Conservation (phyloP, 2,329 filamentous ascomycete species). For the Trichoderma brevicompactum region DNA sequence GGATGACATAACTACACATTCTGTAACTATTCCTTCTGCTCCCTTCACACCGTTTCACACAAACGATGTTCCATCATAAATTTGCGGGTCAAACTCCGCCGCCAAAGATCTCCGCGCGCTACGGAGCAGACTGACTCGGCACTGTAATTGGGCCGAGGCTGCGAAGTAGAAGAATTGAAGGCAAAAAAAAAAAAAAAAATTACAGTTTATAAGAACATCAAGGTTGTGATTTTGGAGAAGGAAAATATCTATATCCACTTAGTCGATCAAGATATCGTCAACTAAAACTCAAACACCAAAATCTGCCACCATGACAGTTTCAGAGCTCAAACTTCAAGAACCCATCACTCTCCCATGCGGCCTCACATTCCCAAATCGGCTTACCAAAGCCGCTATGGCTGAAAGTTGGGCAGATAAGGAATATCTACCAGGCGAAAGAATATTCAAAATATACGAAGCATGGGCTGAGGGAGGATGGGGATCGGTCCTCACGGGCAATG, state of each 20-base stretch:
- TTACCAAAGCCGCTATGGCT: constrained; percentile 57
- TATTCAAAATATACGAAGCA: constrained; percentile 52
- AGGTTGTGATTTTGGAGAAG: no score
- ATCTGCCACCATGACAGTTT: constrained; percentile 2
- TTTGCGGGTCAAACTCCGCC: constrained; percentile 2
- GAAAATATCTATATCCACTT: not conserved
- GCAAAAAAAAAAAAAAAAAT: not conserved
- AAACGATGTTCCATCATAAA: not conserved
- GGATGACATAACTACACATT: no score
- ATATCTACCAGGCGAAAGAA: constrained; percentile 49
- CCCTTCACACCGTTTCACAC: no score
- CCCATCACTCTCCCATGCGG: constrained; percentile 59
- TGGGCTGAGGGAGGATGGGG: constrained; percentile 62
- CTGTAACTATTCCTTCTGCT: no score
- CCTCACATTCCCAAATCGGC: constrained; percentile 58
- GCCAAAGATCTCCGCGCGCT: constrained; percentile 10
- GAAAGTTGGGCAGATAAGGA: constrained; percentile 49
- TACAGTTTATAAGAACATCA: not conserved
- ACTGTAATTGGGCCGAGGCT: constrained; percentile 2
- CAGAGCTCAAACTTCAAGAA: constrained; percentile 31
- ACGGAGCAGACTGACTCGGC: not conserved
- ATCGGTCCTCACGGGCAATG: constrained; percentile 56
- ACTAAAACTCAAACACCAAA: not conserved
- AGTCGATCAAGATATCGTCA: not conserved
- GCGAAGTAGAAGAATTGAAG: not conserved